Evolutionary conservation across 768 basidiomycete genomes (phyloP).

Genomic region (Dendrothele bispora): DNA sequence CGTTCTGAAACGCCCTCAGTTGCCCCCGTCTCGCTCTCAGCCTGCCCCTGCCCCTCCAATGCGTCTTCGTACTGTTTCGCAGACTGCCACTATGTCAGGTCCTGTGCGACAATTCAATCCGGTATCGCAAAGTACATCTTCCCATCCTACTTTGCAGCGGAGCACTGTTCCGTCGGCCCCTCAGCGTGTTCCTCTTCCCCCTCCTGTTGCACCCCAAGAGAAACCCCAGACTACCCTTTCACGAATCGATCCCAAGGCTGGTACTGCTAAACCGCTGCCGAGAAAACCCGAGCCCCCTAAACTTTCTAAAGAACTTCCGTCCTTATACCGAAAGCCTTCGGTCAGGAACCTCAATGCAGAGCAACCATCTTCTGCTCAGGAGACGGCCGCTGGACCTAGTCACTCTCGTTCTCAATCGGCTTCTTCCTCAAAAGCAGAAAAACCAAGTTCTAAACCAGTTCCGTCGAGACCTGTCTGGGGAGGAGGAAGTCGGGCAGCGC

Average conservation of each 20-base stretch:
- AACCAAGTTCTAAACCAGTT: too few relatives aligned
- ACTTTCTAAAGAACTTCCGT: neutral
- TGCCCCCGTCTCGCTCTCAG: constrained; percentile 4
- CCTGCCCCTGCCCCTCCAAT: neutral
- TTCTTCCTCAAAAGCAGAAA: too few relatives aligned
- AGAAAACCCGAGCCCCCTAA: constrained; percentile 1
- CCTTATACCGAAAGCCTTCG: too few relatives aligned
- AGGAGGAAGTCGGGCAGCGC: too few relatives aligned
- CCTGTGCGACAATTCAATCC: neutral
- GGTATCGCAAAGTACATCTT: neutral
- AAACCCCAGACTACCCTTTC: neutral
- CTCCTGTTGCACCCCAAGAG: neutral
- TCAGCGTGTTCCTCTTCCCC: neutral
- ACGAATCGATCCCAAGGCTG: constrained; percentile 3
- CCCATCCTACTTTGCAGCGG: too few relatives aligned
- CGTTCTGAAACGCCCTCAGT: neutral
- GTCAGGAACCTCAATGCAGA: too few relatives aligned
- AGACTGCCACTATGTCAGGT: neutral
- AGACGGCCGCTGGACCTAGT: too few relatives aligned
- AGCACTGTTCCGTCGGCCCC: neutral
- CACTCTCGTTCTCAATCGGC: too few relatives aligned
- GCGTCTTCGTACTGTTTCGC: neutral
- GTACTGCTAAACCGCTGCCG: neutral
- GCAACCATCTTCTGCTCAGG: too few relatives aligned
- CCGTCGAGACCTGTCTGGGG: too few relatives aligned